These are phyloP conservation scores for Urostyla sp. DNA, from an alignment of 73 alveolate species.

Conservation along the genomic window DNA sequence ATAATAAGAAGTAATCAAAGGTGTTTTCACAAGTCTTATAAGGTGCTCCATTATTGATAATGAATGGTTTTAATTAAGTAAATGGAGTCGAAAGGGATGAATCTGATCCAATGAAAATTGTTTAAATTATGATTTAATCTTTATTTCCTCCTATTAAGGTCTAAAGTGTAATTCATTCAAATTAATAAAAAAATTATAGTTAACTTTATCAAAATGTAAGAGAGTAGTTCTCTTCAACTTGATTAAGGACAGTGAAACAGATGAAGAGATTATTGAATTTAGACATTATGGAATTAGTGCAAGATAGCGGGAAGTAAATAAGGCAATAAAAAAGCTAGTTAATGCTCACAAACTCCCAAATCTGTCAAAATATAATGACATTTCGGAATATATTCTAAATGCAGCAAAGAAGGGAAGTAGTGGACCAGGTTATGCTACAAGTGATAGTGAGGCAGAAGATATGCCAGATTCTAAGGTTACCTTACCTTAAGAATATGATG, in stretches of 20 bases:
- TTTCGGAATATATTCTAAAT: conserved; percentile 84
- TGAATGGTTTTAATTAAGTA: conserved; percentile 77
- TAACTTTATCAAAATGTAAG: conserved; percentile 83
- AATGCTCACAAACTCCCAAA: conserved; percentile 82
- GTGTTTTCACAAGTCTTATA: conserved; percentile 27
- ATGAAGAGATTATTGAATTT: conserved; percentile 71
- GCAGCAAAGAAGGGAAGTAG: conserved; percentile 60
- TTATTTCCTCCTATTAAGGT: conserved; percentile 79
- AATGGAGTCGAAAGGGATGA: conserved; percentile 49
- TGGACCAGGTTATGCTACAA: conserved; percentile 67
- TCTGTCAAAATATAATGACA: conserved; percentile 78
- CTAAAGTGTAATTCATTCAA: conserved; percentile 56
- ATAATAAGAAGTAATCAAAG: conserved; percentile 38
- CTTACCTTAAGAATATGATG: conserved; percentile 79
- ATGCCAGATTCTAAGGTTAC: conserved; percentile 77
- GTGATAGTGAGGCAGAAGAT: conserved; percentile 91
- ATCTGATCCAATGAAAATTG: conserved; percentile 57
- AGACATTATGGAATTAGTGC: conserved; percentile 90
- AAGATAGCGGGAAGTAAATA: conserved; percentile 83
- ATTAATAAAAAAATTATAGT: conserved; percentile 55
- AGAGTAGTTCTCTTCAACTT: conserved; percentile 89
- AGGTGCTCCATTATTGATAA: conserved; percentile 68
- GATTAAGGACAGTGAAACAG: conserved; percentile 44
- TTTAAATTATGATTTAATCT: conserved; percentile 63
- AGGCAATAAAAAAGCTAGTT: conserved; percentile 82